Conservation (phyloP, 176 grass and related monocot genomes). For the Aegilops longissima region DNA sequence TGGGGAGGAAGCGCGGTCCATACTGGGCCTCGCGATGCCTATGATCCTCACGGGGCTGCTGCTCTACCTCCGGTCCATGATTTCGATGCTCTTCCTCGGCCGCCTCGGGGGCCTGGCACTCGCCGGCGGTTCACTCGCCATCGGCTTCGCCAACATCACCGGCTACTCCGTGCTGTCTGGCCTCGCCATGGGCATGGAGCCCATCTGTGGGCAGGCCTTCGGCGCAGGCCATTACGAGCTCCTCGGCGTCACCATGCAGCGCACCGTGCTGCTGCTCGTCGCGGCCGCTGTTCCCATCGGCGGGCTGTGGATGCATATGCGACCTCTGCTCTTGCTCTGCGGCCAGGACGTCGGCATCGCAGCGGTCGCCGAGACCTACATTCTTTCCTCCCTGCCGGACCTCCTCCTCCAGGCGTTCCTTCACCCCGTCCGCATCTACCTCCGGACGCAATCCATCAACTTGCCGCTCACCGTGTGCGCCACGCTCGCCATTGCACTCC, state of each 20-base stretch:
- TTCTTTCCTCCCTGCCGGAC: slow-evolving; percentile 73
- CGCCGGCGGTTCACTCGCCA: slow-evolving; percentile 83
- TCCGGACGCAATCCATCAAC: slow-evolving; percentile 79
- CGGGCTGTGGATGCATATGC: slow-evolving; percentile 59
- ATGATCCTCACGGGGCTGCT: slow-evolving; percentile 81
- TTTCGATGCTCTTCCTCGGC: slow-evolving; percentile 90
- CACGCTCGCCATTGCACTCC: slow-evolving; percentile 63
- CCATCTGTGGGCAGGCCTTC: slow-evolving; percentile 82
- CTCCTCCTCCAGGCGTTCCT: slow-evolving; percentile 70
- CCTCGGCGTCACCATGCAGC: slow-evolving; percentile 70
- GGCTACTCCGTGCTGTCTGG: slow-evolving; percentile 82
- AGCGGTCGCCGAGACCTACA: slow-evolving; percentile 67
- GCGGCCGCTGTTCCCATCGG: slow-evolving; percentile 55
- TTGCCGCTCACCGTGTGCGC: slow-evolving; percentile 72
- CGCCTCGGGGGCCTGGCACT: slow-evolving; percentile 62
- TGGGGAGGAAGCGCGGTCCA: slow-evolving; percentile 47
- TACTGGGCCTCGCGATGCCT: slow-evolving; percentile 55
- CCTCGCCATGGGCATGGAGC: slow-evolving; percentile 91
- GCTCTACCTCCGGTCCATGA: slow-evolving; percentile 88
- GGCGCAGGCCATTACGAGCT: slow-evolving; percentile 57
- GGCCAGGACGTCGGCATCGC: slow-evolving; percentile 76
- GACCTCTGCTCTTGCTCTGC: slow-evolving; percentile 72
- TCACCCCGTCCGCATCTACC: slow-evolving; percentile 78
- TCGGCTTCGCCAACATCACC: slow-evolving; percentile 90
- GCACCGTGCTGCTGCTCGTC: slow-evolving; percentile 66